Evolutionary conservation across 106 monocot species (phyloP).

Genomic region (Hemerocallis citrina): DNA sequence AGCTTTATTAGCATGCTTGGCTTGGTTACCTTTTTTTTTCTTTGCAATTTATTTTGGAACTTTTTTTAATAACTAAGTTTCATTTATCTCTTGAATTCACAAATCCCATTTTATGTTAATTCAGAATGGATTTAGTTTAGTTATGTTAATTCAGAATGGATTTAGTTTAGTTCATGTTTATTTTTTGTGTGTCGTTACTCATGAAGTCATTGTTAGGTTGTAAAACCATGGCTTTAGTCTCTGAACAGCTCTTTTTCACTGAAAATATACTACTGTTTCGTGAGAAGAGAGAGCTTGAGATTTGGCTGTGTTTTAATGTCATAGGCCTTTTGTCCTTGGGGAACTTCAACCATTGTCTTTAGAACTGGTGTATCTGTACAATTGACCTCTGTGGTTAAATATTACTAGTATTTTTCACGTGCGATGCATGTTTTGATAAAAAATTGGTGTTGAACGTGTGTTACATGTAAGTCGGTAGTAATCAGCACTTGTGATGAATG

Average conservation of each 20-base stretch:
- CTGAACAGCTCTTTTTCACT: constrained; percentile 37
- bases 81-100: no score
- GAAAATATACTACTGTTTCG: constrained; percentile 1
- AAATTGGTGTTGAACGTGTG: background rate
- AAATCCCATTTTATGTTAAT: no score
- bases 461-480: background rate
- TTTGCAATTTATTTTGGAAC: no score
- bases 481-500: background rate
- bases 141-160: no score
- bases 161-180: no score
- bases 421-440: background rate
- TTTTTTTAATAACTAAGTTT: no score
- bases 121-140: no score
- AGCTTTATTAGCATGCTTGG: no score
- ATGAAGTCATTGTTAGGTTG: background rate
- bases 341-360: constrained; percentile 6
- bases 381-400: no score
- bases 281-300: constrained; percentile 55
- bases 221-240: constrained; percentile 73
- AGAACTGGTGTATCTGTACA: constrained; percentile 7
- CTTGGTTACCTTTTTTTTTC: no score
- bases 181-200: no score
- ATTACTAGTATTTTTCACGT: background rate
- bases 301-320: constrained; percentile 47
- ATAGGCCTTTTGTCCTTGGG: constrained; percentile 78